Base-by-base conservation (phyloP, 495 filamentous ascomycete genomes). In the Xylaria curta region DNA sequence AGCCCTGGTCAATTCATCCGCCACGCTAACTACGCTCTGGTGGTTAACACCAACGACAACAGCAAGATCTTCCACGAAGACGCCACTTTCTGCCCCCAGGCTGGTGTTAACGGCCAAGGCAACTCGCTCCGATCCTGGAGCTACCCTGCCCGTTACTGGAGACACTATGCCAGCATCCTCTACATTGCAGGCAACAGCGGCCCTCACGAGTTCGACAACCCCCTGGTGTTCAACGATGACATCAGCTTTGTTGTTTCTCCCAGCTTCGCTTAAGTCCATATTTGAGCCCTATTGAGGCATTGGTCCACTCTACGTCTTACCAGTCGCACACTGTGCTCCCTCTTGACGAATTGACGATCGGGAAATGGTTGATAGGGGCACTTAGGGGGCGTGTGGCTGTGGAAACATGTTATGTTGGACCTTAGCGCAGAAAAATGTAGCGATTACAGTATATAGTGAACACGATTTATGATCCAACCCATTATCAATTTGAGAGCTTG, bases 1-100 rank as follows among this genome's bases (percentile, higher is more conserved):
- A 87, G 84, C 12, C 78, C 86, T n/a, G 86, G 86, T 19, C 86
- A 84, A 78, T 89, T 78, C 72, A 84, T 89, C n/a, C 82, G 87
- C 8, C 86, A 88, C 80, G 75, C 76, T 66, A 75, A 82, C 75
- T 88, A 86, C 58, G 81, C 1, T 21, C 82, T 88, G 46, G 12
- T 80, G 71, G 73, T 88, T 60, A 81, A 83, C 54, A 81, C 82
- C 63, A 81, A 84, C 69, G 87, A 88, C 68, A 82, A 82, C 72
- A 83, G 80, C 65, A 85, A 87, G 80, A 80, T 79, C 69, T 88
- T 89, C 78, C 5, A 73, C 33, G 85, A 87, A 70, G 86, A 88
- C 61, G 86, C 87, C 49, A 89, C 87, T 0, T 89, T 87, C 78
- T 89, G 87, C 71, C 78, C 86, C 0, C 78, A 82, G 78, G 63